Evolutionary conservation across 768 basidiomycete genomes (phyloP).

Genomic region (Clavulina sp.): DNA sequence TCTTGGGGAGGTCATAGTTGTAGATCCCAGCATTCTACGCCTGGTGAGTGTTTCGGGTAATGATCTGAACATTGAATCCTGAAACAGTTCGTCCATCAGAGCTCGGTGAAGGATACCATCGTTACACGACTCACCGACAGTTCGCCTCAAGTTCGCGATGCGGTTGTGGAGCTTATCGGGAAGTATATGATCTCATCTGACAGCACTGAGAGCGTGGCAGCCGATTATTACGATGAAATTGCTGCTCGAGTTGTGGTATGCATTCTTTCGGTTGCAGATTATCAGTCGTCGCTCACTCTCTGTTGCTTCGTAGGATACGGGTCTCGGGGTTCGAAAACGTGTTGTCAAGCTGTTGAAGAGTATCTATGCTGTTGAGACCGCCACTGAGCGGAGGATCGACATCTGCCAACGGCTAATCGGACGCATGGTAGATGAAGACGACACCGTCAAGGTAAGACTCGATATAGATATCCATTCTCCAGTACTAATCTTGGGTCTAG

Average conservation of each 20-base stretch:
- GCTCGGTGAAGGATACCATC: constrained; percentile 68
- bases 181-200: constrained; percentile 76
- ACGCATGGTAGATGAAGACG: constrained; percentile 84
- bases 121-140: constrained; percentile 80
- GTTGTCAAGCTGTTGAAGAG: constrained; percentile 87
- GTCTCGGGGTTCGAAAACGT: constrained; percentile 81
- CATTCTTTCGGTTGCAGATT: background rate
- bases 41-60: constrained; percentile 30
- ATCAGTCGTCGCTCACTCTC: background rate
- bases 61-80: constrained; percentile 3
- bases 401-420: constrained; percentile 68
- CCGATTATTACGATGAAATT: constrained; percentile 76
- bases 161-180: constrained; percentile 93
- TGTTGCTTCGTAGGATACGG: constrained; percentile 53
- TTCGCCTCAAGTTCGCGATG: constrained; percentile 90
- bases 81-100: constrained; percentile 22
- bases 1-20: constrained; percentile 73
- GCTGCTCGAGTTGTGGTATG: constrained; percentile 75
- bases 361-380: constrained; percentile 51
- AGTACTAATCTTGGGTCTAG: constrained; percentile 14
- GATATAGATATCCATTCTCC: background rate
- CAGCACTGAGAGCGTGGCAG: constrained; percentile 75
- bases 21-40: constrained; percentile 68
- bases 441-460: constrained; percentile 50
- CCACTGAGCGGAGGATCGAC: constrained; percentile 46